A percentile compares a stretch with the other conserved stretches of the same genome.
Conservation (phyloP, 2,329 filamentous ascomycete genomes). For the Bipolaris bicolor region DNA sequence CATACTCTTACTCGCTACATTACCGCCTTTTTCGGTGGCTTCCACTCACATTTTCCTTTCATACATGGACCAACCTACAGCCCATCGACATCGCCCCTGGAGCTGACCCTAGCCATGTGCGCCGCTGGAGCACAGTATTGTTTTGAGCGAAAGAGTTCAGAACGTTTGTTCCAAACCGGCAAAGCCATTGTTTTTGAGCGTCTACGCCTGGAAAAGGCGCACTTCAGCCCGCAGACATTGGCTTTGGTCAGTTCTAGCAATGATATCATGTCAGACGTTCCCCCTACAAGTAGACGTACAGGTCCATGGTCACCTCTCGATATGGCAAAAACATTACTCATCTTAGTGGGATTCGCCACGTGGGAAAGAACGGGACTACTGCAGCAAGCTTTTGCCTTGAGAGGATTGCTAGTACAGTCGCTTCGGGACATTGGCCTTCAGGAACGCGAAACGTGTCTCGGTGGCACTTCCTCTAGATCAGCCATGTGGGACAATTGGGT, state of each 20-base stretch:
- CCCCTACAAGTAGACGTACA: slow-evolving; percentile 14
- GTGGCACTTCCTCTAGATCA: slow-evolving; percentile 25
- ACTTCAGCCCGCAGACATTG: slow-evolving; percentile 33
- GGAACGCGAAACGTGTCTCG: slow-evolving; percentile 22
- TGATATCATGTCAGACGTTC: slow-evolving; percentile 15
- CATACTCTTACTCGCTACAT: slow-evolving; percentile 41
- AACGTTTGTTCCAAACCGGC: slow-evolving; percentile 37
- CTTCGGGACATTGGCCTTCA: slow-evolving; percentile 38
- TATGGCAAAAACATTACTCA: slow-evolving; percentile 37
- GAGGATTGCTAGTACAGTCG: slow-evolving; percentile 35
- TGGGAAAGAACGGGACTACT: slow-evolving; percentile 42
- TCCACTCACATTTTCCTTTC: slow-evolving; percentile 44
- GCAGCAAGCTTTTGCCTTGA: slow-evolving; percentile 39
- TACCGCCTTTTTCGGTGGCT: slow-evolving; percentile 40
- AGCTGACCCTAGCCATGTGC: slow-evolving; percentile 42
- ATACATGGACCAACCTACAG: slow-evolving; percentile 43
- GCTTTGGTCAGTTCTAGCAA: slow-evolving; percentile 26
- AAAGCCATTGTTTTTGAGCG: slow-evolving; percentile 40
- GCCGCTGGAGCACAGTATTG: slow-evolving; percentile 44
- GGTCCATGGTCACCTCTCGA: slow-evolving; percentile 38
- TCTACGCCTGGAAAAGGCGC: slow-evolving; percentile 32
- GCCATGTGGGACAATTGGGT: slow-evolving; percentile 42
- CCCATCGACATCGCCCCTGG: slow-evolving; percentile 37
- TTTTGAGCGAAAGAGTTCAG: slow-evolving; percentile 39
- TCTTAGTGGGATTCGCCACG: slow-evolving; percentile 40